phyloP scores from a whole-genome alignment of 352 stramenopile species.

The Phytopythium oedochilum region DNA sequence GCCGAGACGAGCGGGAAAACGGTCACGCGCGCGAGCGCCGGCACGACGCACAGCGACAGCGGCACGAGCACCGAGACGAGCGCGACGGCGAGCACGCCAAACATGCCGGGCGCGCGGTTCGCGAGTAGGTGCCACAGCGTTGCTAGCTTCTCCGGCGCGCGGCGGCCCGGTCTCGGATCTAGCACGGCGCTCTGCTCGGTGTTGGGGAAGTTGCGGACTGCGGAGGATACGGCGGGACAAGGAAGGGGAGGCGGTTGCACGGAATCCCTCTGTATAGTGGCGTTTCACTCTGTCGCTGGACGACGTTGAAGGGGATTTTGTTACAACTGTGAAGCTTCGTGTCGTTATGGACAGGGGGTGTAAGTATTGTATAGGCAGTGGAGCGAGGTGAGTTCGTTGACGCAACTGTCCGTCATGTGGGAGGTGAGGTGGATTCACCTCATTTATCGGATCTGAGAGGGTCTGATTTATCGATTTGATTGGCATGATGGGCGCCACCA shows the following conservation, averaged over 20 bases:
- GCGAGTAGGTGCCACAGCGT: slow-evolving; percentile 27
- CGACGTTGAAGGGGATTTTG: too few species aligned
- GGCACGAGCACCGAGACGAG: slow-evolving; percentile 50
- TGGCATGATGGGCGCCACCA: neutral
- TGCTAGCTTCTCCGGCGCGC: neutral
- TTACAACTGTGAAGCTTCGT: too few species aligned
- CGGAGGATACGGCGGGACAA: neutral
- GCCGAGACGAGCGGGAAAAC: slow-evolving; percentile 53
- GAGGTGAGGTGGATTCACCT: neutral
- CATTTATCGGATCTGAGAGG: slow-evolving; percentile 6
- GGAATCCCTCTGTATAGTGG: neutral
- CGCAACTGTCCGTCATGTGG: too few species aligned
- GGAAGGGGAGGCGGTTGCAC: too few species aligned
- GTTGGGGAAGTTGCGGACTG: neutral
- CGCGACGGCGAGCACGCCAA: slow-evolving; percentile 40
- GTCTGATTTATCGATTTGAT: slow-evolving; percentile 3
- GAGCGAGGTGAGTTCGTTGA: too few species aligned
- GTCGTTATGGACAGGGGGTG: too few species aligned
- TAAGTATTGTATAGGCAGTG: too few species aligned
- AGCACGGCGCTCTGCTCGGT: too few species aligned
- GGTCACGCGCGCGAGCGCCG: slow-evolving; percentile 43
- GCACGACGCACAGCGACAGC: slow-evolving; percentile 61
- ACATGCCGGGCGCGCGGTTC: slow-evolving; percentile 29
- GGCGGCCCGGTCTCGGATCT: neutral
- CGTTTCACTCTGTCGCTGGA: too few species aligned